Evolutionary conservation across 2,329 filamentous ascomycete genomes (phyloP).

Genomic region (Aspergillus chevalieri): DNA sequence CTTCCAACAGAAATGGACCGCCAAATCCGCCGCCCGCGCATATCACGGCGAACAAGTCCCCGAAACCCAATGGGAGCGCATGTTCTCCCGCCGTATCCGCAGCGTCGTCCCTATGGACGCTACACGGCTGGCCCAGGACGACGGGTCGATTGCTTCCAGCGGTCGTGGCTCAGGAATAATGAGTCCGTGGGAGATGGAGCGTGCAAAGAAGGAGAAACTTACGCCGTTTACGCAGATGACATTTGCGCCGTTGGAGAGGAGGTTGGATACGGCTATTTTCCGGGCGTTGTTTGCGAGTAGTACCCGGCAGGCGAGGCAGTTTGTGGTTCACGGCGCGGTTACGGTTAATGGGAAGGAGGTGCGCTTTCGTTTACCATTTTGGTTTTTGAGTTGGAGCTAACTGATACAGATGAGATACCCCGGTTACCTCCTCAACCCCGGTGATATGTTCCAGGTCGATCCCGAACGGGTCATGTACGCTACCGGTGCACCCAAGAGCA

Average conservation of each 20-base stretch:
- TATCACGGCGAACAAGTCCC: conserved; percentile 95
- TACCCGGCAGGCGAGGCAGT: conserved; percentile 84
- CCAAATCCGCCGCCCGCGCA: conserved; percentile 73
- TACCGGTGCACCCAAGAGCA: conserved; percentile 67
- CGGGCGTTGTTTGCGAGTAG: conserved; percentile 91
- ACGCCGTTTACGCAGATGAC: conserved; percentile 97
- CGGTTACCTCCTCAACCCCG: conserved; percentile 89
- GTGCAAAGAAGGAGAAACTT: conserved; percentile 2
- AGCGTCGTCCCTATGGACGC: conserved; percentile 83
- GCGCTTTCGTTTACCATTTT: conserved; percentile 8
- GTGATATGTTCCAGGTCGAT: conserved; percentile 96
- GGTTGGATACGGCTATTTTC: conserved; percentile 92
- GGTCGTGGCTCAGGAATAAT: conserved; percentile 73
- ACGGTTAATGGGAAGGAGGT: conserved; percentile 97
- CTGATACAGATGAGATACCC: conserved; percentile 73
- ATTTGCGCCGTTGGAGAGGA: conserved; percentile 82
- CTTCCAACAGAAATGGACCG: conserved; percentile 97
- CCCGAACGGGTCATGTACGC: conserved; percentile 81
- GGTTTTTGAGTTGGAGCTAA: conserved; percentile 1
- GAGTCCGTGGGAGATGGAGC: conserved; percentile 1
- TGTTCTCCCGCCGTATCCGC: conserved; percentile 76
- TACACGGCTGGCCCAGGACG: conserved; percentile 67
- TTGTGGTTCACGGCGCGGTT: conserved; percentile 86
- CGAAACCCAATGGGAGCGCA: conserved; percentile 88
- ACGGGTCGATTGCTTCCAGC: conserved; percentile 76